phyloP scores from a whole-genome alignment of 139 green algal species.

The Mychonastes homosphaera region DNA sequence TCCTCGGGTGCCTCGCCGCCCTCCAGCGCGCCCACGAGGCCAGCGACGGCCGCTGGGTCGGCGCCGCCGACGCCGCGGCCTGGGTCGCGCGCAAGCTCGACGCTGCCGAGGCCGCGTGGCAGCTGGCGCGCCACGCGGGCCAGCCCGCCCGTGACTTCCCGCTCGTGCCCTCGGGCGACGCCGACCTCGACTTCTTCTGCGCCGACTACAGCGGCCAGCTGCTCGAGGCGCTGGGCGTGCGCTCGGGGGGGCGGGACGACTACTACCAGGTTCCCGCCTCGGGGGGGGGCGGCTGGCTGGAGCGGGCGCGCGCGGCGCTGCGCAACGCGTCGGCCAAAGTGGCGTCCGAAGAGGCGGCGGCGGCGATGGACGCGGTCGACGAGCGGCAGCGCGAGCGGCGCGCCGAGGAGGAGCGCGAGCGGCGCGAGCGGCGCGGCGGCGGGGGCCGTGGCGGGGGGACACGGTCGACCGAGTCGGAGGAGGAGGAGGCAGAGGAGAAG shows the following conservation, averaged over 20 bases:
- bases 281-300: slow-evolving; percentile 19
- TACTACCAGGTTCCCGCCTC: slow-evolving; percentile 38
- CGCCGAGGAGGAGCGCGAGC: too few species aligned
- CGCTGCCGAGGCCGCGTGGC: slow-evolving; percentile 32
- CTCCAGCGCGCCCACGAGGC: slow-evolving; percentile 17
- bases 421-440: too few species aligned
- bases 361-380: slow-evolving; percentile 7
- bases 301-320: slow-evolving; percentile 19
- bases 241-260: slow-evolving; percentile 31
- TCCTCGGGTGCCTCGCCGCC: slow-evolving; percentile 25
- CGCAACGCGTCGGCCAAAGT: slow-evolving; percentile 14
- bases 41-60: slow-evolving; percentile 23
- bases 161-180: slow-evolving; percentile 24
- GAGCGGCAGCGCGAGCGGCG: too few species aligned
- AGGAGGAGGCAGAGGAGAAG: too few species aligned
- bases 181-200: slow-evolving; percentile 44
- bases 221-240: slow-evolving; percentile 34
- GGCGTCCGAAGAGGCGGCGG: slow-evolving; percentile 12
- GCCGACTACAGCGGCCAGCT: slow-evolving; percentile 37
- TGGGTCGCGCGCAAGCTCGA: slow-evolving; percentile 31
- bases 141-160: slow-evolving; percentile 27
- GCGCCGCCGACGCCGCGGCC: slow-evolving; percentile 11
- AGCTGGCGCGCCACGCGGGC: too few species aligned
- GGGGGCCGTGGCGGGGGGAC: too few species aligned
- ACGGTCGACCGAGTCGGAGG: too few species aligned